A percentile compares a stretch with the other conserved stretches of the same genome.
phyloP scores from a whole-genome alignment of 2,329 filamentous ascomycete genomes.

The Hypoxylon sp. region DNA sequence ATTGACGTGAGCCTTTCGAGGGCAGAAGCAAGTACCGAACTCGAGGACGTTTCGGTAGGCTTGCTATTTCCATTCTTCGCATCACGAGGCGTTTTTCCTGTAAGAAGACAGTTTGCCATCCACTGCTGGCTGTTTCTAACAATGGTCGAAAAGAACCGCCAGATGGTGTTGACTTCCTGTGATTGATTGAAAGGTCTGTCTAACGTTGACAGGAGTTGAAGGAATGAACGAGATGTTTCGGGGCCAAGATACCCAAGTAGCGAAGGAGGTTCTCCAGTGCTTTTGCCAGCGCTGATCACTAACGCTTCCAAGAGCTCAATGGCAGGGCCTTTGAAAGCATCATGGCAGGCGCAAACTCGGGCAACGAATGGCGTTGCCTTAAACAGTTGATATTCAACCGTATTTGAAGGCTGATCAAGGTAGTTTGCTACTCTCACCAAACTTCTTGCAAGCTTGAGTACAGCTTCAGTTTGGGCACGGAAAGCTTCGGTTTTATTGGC shows the following conservation, averaged over 20 bases:
- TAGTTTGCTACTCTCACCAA: constrained; percentile 79
- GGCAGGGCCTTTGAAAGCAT: constrained; percentile 75
- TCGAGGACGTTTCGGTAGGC: constrained; percentile 63
- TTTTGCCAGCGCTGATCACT: constrained; percentile 77
- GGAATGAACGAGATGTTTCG: constrained; percentile 85
- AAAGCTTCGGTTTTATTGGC: constrained; percentile 68
- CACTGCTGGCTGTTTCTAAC: constrained; percentile 93
- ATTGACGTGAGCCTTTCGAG: constrained; percentile 79
- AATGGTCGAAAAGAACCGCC: constrained; percentile 88
- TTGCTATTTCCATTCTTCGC: constrained; percentile 72
- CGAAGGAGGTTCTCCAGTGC: constrained; percentile 85
- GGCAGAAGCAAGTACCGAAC: constrained; percentile 81
- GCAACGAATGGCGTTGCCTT: constrained; percentile 83
- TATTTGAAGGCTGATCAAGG: constrained; percentile 72
- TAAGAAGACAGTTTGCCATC: constrained; percentile 94
- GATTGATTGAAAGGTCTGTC: constrained; percentile 80
- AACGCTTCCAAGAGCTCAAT: constrained; percentile 80
- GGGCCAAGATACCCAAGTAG: constrained; percentile 91
- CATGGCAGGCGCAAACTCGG: constrained; percentile 79
- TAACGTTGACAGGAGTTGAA: constrained; percentile 82
- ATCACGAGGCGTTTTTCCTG: constrained; percentile 86
- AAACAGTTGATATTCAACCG: constrained; percentile 84
- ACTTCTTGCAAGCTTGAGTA: constrained; percentile 76
- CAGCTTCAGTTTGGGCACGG: constrained; percentile 73
- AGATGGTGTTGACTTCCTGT: constrained; percentile 77